Evolutionary conservation across 192 early-diverging fungal genomes (phyloP), one percentile per base, ranked within the genome.

Genomic region (Phycomyces nitens): DNA sequence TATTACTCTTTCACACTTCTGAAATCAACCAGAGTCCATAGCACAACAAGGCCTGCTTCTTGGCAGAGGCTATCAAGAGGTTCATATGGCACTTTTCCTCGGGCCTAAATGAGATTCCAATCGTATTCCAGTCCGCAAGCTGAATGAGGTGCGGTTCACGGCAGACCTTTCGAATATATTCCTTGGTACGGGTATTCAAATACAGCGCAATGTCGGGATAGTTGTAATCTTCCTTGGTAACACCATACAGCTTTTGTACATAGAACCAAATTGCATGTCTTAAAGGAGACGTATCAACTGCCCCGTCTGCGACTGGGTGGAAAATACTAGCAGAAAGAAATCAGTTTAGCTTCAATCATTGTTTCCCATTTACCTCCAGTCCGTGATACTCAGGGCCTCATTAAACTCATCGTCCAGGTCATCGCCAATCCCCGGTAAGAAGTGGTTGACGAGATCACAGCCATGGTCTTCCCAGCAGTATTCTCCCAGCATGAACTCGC

Each of bases 401-500:
- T 58, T 53, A 34, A 83, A 83, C 34, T 80, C 79, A 20, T 74
- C 73, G 56, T 83, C 79, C 7, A 85, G 60, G 8, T 61, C 52
- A 41, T 85, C 82, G 39, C 83, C 80, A 22, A 80, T 66, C 40
- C 69, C 77, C 4, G 81, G 79, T 11, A 85, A 64, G 51, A 63
- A 83, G 39, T 80, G 72, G 5, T 74, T 77, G 12, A 80, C 69
- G 12, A 81, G 59, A 3, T 72, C 71, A 3, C 71, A 77, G 3
- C 81, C 83, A 47, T 85, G 80, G 15, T 83, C 79, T 67, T 82
- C 81, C 83, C 83, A 85, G 5, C 77, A 71, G 64, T 81, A 85
- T 40, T 85, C 81, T 20, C 72, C 62, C 21, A 85, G 65, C 38
- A 70, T 74, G 40, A 80, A 81, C 49, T 77, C 77, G 0, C 47